Evolutionary conservation across 768 basidiomycete genomes (phyloP).

Genomic region (Suillus americanus): DNA sequence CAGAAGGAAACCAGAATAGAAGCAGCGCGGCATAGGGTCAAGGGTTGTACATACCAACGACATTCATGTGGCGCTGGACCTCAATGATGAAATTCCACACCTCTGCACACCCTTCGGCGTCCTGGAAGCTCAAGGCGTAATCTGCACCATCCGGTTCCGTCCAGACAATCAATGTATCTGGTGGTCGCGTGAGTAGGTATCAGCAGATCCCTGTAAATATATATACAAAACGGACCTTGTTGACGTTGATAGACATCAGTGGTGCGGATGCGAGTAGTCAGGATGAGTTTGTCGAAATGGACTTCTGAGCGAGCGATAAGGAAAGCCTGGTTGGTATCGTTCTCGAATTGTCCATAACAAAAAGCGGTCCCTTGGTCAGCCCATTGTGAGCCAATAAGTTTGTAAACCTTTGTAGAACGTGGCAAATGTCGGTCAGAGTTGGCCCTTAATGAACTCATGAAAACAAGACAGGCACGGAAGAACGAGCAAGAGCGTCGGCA

Average conservation of each 20-base stretch:
- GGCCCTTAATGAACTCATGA: conserved; percentile 32
- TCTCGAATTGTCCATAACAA: conserved; percentile 86
- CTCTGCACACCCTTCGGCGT: conserved; percentile 91
- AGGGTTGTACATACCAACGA: conserved; percentile 49
- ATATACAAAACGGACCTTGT: conserved; percentile 57
- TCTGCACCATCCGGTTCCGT: conserved; percentile 94
- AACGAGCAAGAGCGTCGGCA: conserved; percentile 16
- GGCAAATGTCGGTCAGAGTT: conserved; percentile 29
- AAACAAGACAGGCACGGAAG: conserved; percentile 22
- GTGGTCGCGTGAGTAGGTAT: conserved; percentile 16
- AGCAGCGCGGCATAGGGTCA: conserved; percentile 11
- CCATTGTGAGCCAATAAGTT: conserved; percentile 90
- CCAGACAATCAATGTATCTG: conserved; percentile 99
- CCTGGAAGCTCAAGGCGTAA: conserved; percentile 96
- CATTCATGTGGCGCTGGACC: conserved; percentile 82
- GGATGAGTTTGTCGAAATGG: conserved; percentile 68
- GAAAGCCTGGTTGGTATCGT: conserved; percentile 72
- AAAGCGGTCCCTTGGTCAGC: conserved; percentile 96
- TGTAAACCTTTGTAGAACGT: conserved; percentile 73
- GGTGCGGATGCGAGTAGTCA: conserved; percentile 77
- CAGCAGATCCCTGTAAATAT: conserved; percentile 1
- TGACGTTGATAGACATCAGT: conserved; percentile 87
- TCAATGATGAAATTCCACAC: conserved; percentile 97
- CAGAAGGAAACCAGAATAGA: conserved; percentile 13
- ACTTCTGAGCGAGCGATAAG: conserved; percentile 83